phyloP scores from a whole-genome alignment of 331 rosid genomes.

The Phaseolus coccineus region DNA sequence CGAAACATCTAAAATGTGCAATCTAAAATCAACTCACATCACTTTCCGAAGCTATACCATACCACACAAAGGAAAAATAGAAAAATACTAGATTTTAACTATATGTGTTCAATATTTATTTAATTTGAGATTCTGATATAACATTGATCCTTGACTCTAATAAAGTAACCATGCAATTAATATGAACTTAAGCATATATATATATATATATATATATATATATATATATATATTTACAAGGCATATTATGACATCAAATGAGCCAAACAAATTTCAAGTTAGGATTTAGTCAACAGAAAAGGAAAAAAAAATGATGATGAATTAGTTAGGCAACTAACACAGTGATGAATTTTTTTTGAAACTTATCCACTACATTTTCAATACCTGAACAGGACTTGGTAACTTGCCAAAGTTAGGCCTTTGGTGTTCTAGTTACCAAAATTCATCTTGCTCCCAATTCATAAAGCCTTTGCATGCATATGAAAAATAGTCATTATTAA shows the following conservation, averaged over 20 bases:
- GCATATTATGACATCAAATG: neutral
- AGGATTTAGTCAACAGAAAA: constrained; percentile 14
- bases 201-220: too few species aligned
- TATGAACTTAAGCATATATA: constrained; percentile 7
- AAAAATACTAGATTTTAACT: constrained; percentile 13
- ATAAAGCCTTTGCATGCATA: constrained; percentile 59
- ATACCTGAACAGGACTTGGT: too few species aligned
- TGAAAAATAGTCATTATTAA: too few species aligned
- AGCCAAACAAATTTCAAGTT: constrained; percentile 17
- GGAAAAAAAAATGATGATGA: constrained; percentile 29
- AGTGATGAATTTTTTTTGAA: neutral
- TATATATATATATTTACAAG: neutral
- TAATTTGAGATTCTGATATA: constrained; percentile 28
- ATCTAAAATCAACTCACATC: too few species aligned
- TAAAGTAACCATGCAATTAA: neutral
- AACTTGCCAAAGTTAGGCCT: too few species aligned
- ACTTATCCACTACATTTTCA: too few species aligned
- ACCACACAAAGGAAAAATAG: neutral
- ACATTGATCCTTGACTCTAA: constrained; percentile 26
- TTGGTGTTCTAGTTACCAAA: constrained; percentile 61
- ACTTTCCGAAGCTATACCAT: constrained; percentile 27
- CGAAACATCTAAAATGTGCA: too few species aligned
- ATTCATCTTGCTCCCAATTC: constrained; percentile 70
- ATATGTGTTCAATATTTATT: constrained; percentile 17
- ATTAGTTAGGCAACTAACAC: constrained; percentile 1